phyloP scores from a whole-genome alignment of 2,329 filamentous ascomycete genomes.

The Arthroderma sp. region DNA sequence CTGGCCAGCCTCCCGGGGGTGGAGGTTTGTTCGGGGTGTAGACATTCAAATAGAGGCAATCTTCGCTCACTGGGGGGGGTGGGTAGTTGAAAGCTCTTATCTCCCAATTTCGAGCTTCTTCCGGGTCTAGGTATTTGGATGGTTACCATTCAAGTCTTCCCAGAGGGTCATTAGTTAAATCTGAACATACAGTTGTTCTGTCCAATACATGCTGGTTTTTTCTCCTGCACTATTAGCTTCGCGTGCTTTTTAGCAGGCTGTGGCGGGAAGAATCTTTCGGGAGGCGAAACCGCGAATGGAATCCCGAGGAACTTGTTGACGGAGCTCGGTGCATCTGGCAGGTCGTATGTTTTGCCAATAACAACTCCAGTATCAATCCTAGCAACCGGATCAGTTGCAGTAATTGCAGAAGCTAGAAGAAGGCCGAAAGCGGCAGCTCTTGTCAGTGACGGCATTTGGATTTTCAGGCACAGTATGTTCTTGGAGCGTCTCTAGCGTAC shows the following conservation, averaged over 20 bases:
- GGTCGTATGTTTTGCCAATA: background rate
- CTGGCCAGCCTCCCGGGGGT: background rate
- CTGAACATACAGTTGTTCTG: no score
- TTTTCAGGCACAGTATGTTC: no score
- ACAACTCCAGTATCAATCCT: slow-evolving; percentile 1
- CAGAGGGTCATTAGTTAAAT: no score
- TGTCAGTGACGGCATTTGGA: no score
- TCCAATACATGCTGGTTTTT: background rate
- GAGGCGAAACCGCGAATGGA: background rate
- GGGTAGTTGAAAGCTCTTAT: background rate
- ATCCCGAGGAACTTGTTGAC: slow-evolving; percentile 3
- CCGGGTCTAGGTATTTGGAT: background rate
- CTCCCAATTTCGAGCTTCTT: background rate
- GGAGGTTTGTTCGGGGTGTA: background rate
- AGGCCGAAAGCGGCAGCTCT: no score
- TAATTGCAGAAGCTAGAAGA: no score
- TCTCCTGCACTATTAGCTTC: background rate
- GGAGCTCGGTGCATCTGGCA: background rate
- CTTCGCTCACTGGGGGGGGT: background rate
- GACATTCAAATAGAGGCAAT: slow-evolving; percentile 3
- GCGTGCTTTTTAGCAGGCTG: background rate
- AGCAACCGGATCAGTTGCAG: background rate
- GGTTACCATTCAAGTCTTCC: no score
- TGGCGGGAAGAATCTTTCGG: background rate
- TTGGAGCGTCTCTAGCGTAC: no score